phyloP scores from a whole-genome alignment of 805 yeast genomes.

The Wickerhamiella hasegawae region DNA sequence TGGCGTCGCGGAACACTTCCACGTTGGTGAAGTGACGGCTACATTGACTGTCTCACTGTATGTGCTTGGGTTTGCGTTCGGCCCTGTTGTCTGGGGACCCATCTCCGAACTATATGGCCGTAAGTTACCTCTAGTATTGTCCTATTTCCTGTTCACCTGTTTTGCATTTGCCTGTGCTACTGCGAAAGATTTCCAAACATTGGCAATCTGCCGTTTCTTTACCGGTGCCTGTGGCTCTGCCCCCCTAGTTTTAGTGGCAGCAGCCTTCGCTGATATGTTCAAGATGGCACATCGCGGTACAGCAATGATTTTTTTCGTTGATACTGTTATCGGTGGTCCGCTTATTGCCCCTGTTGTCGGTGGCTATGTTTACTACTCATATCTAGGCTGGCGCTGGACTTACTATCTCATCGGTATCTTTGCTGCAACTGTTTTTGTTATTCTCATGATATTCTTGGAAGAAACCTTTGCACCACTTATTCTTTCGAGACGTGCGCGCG shows the following conservation, averaged over 20 bases:
- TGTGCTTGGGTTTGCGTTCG: constrained; percentile 51
- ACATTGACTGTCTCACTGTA: constrained; percentile 37
- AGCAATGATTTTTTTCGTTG: constrained; percentile 35
- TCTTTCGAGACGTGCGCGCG: constrained; percentile 30
- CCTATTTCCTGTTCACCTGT: constrained; percentile 19
- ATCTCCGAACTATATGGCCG: constrained; percentile 37
- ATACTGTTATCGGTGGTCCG: constrained; percentile 62
- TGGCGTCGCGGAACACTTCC: constrained; percentile 15
- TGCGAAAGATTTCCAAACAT: constrained; percentile 33
- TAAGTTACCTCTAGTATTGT: constrained; percentile 28
- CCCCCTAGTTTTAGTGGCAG: constrained; percentile 44
- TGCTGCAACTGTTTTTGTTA: constrained; percentile 17
- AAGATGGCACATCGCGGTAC: constrained; percentile 34
- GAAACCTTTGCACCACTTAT: constrained; percentile 22
- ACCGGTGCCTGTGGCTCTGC: constrained; percentile 47
- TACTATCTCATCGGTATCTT: constrained; percentile 33
- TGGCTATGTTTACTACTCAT: constrained; percentile 66
- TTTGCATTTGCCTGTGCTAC: constrained; percentile 37
- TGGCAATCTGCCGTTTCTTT: constrained; percentile 39
- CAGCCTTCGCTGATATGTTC: constrained; percentile 42
- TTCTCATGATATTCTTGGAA: constrained; percentile 23
- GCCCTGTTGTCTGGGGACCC: constrained; percentile 53
- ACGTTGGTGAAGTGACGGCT: no score
- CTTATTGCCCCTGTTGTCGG: constrained; percentile 68
- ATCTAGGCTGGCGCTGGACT: constrained; percentile 48